Evolutionary conservation across 1,139 yeast genomes (phyloP).

Genomic region (Hansenula anomala): DNA sequence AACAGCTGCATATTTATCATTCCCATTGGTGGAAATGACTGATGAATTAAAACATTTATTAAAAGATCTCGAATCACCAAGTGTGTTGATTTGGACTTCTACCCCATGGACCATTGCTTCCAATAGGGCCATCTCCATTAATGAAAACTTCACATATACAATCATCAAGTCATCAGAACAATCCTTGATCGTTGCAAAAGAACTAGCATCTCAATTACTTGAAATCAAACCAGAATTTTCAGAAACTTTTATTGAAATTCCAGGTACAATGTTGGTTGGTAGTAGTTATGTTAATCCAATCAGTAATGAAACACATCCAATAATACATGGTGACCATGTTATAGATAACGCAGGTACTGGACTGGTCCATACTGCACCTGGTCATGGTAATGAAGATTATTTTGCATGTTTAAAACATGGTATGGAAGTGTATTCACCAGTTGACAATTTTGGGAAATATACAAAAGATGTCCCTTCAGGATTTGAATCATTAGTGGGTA

Average conservation of each 20-base stretch:
- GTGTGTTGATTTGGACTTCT: conserved; percentile 82
- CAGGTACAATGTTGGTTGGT: conserved; percentile 45
- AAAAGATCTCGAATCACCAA: conserved; percentile 11
- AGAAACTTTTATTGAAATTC: conserved; percentile 20
- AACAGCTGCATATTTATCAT: conserved; percentile 65
- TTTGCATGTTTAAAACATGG: conserved; percentile 55
- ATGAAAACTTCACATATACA: conserved; percentile 55
- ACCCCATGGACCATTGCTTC: conserved; percentile 98
- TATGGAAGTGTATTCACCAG: conserved; percentile 67
- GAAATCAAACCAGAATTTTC: conserved; percentile 19
- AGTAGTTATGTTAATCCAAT: conserved; percentile 56
- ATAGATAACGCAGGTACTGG: conserved; percentile 87
- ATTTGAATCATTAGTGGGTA: conserved; percentile 41
- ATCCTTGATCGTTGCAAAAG: conserved; percentile 44
- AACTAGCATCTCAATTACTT: conserved; percentile 33
- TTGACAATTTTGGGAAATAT: conserved; percentile 70
- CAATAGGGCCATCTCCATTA: conserved; percentile 77
- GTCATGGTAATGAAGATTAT: conserved; percentile 95
- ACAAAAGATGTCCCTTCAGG: conserved; percentile 42
- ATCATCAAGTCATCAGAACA: conserved; percentile 30
- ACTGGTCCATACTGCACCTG: conserved; percentile 94
- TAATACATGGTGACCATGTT: conserved; percentile 80
- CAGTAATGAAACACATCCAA: conserved; percentile 44
- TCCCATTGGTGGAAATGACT: conserved; percentile 41
- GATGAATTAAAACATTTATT: conserved; percentile 10